phyloP scores from a whole-genome alignment of 306 rosid genomes.

The Sechiopsis laciniata region DNA sequence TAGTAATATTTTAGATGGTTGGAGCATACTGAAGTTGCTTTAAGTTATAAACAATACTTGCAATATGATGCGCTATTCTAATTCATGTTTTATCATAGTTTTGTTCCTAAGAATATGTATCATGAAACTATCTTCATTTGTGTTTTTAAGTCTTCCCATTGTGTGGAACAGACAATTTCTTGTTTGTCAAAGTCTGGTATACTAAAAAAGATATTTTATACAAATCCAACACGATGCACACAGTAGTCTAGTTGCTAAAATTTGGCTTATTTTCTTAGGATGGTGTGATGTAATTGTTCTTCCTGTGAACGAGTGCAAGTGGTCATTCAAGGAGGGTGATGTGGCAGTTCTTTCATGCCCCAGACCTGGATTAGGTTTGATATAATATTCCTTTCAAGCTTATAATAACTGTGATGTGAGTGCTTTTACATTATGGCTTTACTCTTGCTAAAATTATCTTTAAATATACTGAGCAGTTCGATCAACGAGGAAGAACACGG shows the following conservation, averaged over 20 bases:
- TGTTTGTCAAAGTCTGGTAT: neutral
- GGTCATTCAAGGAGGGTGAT: conserved; percentile 99
- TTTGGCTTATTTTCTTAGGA: conserved; percentile 44
- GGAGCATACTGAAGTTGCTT: conserved; percentile 11
- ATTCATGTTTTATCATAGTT: neutral
- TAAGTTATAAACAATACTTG: neutral
- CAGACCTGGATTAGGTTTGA: conserved; percentile 89
- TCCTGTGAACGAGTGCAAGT: conserved; percentile 76
- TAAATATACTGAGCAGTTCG: conserved; percentile 52
- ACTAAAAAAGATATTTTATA: neutral
- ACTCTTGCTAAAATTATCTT: conserved; percentile 14
- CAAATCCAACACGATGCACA: neutral
- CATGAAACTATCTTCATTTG: conserved; percentile 7
- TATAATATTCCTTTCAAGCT: conserved; percentile 23
- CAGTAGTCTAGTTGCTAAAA: neutral
- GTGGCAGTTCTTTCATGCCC: conserved; percentile 91
- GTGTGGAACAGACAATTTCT: neutral
- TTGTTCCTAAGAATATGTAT: neutral
- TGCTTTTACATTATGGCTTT: neutral
- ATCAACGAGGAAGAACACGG: conserved; percentile 52
- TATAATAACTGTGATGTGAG: neutral
- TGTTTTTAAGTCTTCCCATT: neutral
- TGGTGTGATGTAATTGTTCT: conserved; percentile 93
- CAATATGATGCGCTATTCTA: neutral
- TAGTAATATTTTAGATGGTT: neutral